These are phyloP conservation scores for Pseudonitzschia multiseries DNA, from an alignment of 108 stramenopile genomes.

Conservation along the genomic window DNA sequence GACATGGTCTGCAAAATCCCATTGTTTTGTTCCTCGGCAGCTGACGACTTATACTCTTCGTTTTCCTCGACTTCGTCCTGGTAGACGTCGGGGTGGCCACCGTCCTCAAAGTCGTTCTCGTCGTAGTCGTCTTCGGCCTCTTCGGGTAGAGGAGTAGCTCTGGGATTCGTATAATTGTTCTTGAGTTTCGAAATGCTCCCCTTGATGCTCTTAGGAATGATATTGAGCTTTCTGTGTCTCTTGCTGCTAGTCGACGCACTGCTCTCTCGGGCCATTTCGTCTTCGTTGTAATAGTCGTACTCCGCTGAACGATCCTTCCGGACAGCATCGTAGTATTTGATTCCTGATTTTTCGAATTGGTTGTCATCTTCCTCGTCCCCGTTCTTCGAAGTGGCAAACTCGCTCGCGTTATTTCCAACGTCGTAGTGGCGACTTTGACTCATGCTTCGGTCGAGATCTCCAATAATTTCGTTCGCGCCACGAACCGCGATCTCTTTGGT, in stretches of 20 bases:
- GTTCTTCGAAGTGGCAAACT: not conserved
- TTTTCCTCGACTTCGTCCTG: not conserved
- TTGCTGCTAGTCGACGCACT: not conserved
- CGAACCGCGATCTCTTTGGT: not conserved
- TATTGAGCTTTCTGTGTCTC: not conserved
- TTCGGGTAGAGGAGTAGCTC: not conserved
- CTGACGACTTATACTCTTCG: not conserved
- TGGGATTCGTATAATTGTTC: not conserved
- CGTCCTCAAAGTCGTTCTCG: not conserved
- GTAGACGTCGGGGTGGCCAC: not conserved
- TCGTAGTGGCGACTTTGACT: not conserved
- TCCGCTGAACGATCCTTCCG: slow-evolving; percentile 29
- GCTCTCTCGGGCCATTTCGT: not conserved
- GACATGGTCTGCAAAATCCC: slow-evolving; percentile 1
- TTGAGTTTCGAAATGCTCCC: slow-evolving; percentile 12
- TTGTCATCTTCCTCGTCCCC: slow-evolving; percentile 25
- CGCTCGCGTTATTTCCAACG: not conserved
- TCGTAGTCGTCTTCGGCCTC: slow-evolving; percentile 1
- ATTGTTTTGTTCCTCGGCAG: too few species aligned
- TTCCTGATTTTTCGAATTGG: slow-evolving; percentile 52
- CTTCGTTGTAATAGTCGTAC: slow-evolving; percentile 18
- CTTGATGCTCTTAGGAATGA: slow-evolving; percentile 12
- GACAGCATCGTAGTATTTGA: slow-evolving; percentile 67
- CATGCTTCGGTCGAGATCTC: not conserved
- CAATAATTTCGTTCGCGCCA: not conserved